These are phyloP conservation scores for Chrysoporthe puriensis DNA, from an alignment of 2,329 filamentous ascomycete species.

Conservation along the genomic window DNA sequence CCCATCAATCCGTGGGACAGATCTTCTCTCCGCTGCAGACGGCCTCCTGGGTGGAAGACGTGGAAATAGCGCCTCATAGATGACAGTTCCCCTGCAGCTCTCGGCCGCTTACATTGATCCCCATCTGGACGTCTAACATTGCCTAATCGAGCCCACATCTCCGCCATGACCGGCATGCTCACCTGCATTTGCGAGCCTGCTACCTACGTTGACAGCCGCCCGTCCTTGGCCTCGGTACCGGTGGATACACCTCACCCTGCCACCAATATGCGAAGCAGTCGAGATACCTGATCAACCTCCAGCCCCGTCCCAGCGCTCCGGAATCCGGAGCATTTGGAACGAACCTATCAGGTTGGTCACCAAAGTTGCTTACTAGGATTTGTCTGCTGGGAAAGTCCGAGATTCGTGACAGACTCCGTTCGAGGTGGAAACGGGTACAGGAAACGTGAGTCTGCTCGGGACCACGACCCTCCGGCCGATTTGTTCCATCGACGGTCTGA, in stretches of 20 bases:
- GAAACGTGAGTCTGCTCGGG: neutral
- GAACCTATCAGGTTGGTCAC: neutral
- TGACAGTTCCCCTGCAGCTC: neutral
- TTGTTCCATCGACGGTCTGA: neutral
- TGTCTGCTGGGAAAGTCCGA: neutral
- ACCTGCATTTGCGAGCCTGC: neutral
- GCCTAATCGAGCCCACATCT: conserved; percentile 9
- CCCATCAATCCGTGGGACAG: neutral
- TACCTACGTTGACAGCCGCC: neutral
- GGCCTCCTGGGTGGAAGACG: neutral
- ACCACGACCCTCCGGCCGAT: neutral
- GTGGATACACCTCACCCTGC: neutral
- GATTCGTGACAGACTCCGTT: neutral
- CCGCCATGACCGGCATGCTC: conserved; percentile 11
- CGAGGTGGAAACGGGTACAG: neutral
- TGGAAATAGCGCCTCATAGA: neutral
- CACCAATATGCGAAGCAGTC: neutral
- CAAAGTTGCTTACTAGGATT: neutral
- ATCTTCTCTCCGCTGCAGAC: neutral
- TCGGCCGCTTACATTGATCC: neutral
- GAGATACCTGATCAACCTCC: conserved; percentile 9
- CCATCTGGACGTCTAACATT: conserved; percentile 1
- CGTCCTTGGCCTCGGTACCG: neutral
- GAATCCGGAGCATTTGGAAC: conserved; percentile 11
- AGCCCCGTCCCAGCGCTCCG: conserved; percentile 11